These are phyloP conservation scores for Yamadazyma diddensiae DNA, from an alignment of 1,139 yeast species.

Conservation along the genomic window DNA sequence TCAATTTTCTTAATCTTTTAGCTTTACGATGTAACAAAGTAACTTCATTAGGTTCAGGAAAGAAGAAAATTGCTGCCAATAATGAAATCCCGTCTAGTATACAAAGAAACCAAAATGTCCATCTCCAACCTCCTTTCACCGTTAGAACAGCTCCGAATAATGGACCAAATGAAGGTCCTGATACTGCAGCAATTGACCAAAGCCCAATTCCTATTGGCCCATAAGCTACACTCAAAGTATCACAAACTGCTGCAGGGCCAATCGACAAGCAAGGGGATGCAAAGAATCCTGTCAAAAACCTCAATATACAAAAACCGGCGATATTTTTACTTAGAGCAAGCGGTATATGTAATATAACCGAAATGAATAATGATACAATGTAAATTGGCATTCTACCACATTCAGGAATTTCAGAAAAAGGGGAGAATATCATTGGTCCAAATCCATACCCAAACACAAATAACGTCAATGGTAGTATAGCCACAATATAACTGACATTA, in stretches of 20 bases:
- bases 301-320: slow-evolving; percentile 27
- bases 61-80: slow-evolving; percentile 27
- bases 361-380: slow-evolving; percentile 27
- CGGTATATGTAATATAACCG: slow-evolving; percentile 31
- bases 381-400: slow-evolving; percentile 51
- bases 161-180: slow-evolving; percentile 33
- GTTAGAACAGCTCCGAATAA: slow-evolving; percentile 27
- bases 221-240: slow-evolving; percentile 22
- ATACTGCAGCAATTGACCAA: slow-evolving; percentile 28
- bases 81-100: slow-evolving; percentile 34
- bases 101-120: slow-evolving; percentile 43
- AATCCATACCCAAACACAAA: slow-evolving; percentile 53
- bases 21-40: slow-evolving; percentile 49
- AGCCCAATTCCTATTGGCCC: slow-evolving; percentile 25
- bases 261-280: slow-evolving; percentile 35
- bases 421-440: slow-evolving; percentile 54
- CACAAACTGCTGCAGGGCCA: slow-evolving; percentile 35
- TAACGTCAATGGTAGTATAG: slow-evolving; percentile 38
- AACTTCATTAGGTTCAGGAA: slow-evolving; percentile 51
- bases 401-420: slow-evolving; percentile 48
- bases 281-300: slow-evolving; percentile 33
- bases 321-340: slow-evolving; percentile 28
- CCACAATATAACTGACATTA: slow-evolving; percentile 40
- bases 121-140: slow-evolving; percentile 34
- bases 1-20: slow-evolving; percentile 37